Evolutionary conservation across 306 rosid genomes (phyloP).

Genomic region (Dalbergia cultrata): DNA sequence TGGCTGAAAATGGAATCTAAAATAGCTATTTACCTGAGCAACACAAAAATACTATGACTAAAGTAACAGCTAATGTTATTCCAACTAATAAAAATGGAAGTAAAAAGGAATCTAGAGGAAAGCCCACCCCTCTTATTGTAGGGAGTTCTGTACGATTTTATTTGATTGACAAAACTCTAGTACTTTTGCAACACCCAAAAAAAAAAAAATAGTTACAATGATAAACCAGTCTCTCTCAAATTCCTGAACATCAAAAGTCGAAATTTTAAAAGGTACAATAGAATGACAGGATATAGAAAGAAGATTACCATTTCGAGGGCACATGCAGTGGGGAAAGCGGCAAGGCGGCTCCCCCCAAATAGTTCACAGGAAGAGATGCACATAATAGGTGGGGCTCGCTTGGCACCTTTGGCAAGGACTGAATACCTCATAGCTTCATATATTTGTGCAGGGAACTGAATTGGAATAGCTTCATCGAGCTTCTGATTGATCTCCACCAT

Average conservation of each 20-base stretch:
- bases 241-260: background rate
- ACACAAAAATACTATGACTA: background rate
- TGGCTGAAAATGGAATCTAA: background rate
- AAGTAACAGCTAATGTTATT: slow-evolving; percentile 4
- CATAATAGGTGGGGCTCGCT: slow-evolving; percentile 96
- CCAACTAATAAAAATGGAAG: slow-evolving; percentile 22
- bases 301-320: slow-evolving; percentile 91
- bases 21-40: slow-evolving; percentile 6
- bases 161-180: slow-evolving; percentile 29
- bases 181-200: background rate
- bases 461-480: slow-evolving; percentile 80
- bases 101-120: background rate
- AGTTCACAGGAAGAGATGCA: slow-evolving; percentile 91
- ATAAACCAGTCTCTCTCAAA: slow-evolving; percentile 6
- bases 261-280: background rate
- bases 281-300: background rate
- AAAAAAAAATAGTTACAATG: background rate
- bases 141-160: background rate
- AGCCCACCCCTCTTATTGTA: background rate
- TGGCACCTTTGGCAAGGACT: slow-evolving; percentile 79
- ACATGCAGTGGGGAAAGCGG: slow-evolving; percentile 95
- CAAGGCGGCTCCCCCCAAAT: slow-evolving; percentile 79
- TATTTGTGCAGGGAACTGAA: slow-evolving; percentile 77
- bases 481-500: slow-evolving; percentile 77
- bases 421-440: slow-evolving; percentile 93